Base-by-base conservation (phyloP, 495 filamentous ascomycete genomes). In the Amphirosellinia nigrospora region DNA sequence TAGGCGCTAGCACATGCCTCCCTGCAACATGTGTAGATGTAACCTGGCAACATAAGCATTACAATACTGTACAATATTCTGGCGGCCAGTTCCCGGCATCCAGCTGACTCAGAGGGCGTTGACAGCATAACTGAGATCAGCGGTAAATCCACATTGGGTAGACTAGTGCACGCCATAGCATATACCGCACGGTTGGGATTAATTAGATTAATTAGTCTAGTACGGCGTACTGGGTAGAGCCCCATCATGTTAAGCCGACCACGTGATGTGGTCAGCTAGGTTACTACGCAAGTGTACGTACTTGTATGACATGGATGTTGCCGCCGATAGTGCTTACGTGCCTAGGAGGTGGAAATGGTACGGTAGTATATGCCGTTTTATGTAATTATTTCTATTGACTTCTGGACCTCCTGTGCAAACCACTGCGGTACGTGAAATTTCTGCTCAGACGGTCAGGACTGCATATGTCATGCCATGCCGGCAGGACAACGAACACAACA, bases 31-130 rank as follows among this genome's bases (percentile, higher is more conserved):
- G n/a, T n/a, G 7, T 45, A 39, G 39, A 61, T 10, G 21, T 55
- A n/a, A 46, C 23, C 26, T 52, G 48, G 28, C 23, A 23, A 52
- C 50, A 30, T 48, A 48, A n/a, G n/a, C n/a, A n/a, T n/a, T n/a
- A n/a, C n/a, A n/a, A n/a, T n/a, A n/a, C n/a, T n/a, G n/a, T n/a
- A n/a, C n/a, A n/a, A 30, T 34, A 38, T 21, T 3, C 34, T 32
- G 62, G 39, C 46, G 63, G 45, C 46, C 63, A 41, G 45, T 46
- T 53, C 45, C 63, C 63, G 63, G 46, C 43, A 19, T 34, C 43
- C 6, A 16, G 23, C 39, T 63, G n/a, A 6, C 59, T 21, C 38
- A 46, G 28, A 41, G 38, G 32, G 63, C 9, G 32, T 21, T 19
- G 5, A 3, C n/a, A n/a, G n/a, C n/a, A n/a, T n/a, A 23, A 16